phyloP scores from a whole-genome alignment of 2,329 filamentous ascomycete species.

The Aspergillus sp. region DNA sequence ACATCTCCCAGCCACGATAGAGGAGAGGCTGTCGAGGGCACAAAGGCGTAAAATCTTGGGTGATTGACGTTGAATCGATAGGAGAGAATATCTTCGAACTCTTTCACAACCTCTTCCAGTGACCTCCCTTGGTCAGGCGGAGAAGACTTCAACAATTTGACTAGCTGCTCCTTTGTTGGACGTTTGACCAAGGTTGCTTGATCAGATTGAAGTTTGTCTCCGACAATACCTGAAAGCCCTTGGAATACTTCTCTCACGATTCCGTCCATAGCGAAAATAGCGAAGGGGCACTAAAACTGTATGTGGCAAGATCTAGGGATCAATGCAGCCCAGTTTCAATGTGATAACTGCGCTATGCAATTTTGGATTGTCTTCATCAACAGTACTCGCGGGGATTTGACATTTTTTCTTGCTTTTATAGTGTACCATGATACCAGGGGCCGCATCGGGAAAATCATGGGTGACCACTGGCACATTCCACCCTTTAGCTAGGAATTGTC shows the following conservation, averaged over 20 bases:
- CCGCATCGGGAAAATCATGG: too few species aligned
- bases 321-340: background rate
- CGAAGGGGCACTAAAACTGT: background rate
- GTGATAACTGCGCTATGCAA: too few species aligned
- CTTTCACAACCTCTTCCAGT: background rate
- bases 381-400: too few species aligned
- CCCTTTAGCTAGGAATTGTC: too few species aligned
- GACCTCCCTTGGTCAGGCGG: background rate
- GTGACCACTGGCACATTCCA: too few species aligned
- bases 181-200: background rate
- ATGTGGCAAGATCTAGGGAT: background rate
- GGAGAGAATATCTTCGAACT: background rate
- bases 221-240: background rate
- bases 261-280: background rate
- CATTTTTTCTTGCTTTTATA: background rate
- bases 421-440: background rate
- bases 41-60: constrained; percentile 15
- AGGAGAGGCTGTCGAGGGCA: constrained; percentile 11
- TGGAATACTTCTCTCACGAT: background rate
- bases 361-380: accelerated
- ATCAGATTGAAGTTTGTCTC: background rate
- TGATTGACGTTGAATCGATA: constrained; percentile 1
- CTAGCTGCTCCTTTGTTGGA: background rate
- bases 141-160: background rate
- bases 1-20: constrained; percentile 13